Conservation (phyloP, 2,329 filamentous ascomycete genomes). For the Fusarium sp. region DNA sequence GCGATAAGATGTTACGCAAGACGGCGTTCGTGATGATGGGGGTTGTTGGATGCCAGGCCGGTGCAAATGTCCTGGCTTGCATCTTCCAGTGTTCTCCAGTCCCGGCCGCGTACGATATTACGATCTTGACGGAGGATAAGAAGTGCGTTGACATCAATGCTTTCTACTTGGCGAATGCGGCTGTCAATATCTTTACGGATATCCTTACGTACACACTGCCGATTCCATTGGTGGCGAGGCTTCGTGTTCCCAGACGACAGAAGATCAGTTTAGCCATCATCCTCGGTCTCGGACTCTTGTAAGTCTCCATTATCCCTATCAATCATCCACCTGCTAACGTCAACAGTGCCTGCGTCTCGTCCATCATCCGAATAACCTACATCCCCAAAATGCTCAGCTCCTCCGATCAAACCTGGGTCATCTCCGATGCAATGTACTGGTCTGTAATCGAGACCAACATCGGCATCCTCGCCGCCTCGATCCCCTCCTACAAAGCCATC, state of each 20-base stretch:
- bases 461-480: constrained; percentile 29
- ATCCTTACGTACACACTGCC: constrained; percentile 16
- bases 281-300: constrained; percentile 24
- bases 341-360: constrained; percentile 14
- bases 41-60: constrained; percentile 22
- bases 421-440: constrained; percentile 31
- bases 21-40: constrained; percentile 26
- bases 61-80: constrained; percentile 23
- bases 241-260: constrained; percentile 19
- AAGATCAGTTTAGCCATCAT: constrained; percentile 26
- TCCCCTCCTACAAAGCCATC: constrained; percentile 27
- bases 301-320: background rate
- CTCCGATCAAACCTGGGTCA: constrained; percentile 21
- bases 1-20: constrained; percentile 18
- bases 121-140: background rate
- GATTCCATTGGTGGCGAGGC: constrained; percentile 1
- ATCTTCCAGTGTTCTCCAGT: constrained; percentile 26
- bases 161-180: constrained; percentile 23
- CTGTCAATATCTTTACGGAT: constrained; percentile 28
- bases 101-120: constrained; percentile 11
- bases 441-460: constrained; percentile 32
- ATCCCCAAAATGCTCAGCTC: constrained; percentile 32
- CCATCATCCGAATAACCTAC: constrained; percentile 30
- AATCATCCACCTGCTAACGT: background rate
- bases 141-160: constrained; percentile 29